A percentile compares a stretch with the other conserved stretches of the same genome.
Conservation (phyloP, 352 stramenopile species). For the Plasmopara viticola region DNA sequence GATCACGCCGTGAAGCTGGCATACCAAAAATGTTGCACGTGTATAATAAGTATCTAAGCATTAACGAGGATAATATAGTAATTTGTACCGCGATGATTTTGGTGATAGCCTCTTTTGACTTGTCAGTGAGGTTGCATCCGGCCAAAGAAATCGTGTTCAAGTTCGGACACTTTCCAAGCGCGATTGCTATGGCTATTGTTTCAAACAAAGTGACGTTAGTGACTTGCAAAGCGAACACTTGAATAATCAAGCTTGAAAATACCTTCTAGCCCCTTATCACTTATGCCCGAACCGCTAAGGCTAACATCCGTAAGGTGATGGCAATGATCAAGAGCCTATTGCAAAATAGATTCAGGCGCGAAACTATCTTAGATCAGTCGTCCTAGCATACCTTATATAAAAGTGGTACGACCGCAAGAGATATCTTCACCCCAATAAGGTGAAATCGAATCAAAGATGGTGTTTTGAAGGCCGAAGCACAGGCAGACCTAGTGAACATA, state of each 20-base stretch:
- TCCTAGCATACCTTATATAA: slow-evolving; percentile 25
- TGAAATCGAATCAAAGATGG: slow-evolving; percentile 28
- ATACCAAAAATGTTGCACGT: background rate
- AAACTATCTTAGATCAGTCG: background rate
- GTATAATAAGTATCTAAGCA: background rate
- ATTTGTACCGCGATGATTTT: slow-evolving; percentile 51
- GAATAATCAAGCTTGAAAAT: background rate
- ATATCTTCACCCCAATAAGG: slow-evolving; percentile 30
- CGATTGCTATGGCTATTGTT: slow-evolving; percentile 26
- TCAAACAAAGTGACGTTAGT: background rate
- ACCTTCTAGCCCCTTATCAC: slow-evolving; percentile 25
- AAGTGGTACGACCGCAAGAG: slow-evolving; percentile 11
- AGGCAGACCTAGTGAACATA: slow-evolving; percentile 15
- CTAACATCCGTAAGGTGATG: slow-evolving; percentile 23
- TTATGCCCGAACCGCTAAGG: slow-evolving; percentile 16
- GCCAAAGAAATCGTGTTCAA: slow-evolving; percentile 41
- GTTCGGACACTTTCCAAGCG: slow-evolving; percentile 32
- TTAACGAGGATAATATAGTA: background rate
- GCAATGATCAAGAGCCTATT: slow-evolving; percentile 28
- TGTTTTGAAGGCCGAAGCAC: slow-evolving; percentile 25
- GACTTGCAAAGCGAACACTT: background rate
- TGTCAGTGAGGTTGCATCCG: slow-evolving; percentile 41
- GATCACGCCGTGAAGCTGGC: slow-evolving; percentile 42
- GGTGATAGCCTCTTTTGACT: slow-evolving; percentile 38
- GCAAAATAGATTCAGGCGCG: background rate